Base-by-base conservation (phyloP, 2,329 filamentous ascomycete species). In the Xylaria sp. region DNA sequence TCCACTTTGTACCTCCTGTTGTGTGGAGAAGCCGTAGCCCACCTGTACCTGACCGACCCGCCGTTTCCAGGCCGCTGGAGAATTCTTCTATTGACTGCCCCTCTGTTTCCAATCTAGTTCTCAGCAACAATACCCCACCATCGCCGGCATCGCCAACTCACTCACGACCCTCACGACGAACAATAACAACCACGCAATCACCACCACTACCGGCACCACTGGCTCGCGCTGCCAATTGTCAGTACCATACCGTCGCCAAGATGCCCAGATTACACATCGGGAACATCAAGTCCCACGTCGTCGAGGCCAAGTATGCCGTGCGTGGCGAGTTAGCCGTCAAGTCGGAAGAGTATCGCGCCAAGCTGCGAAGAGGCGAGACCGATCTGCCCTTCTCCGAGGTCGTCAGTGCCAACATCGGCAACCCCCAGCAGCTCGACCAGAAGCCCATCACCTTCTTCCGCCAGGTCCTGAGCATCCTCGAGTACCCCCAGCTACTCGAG, bases 401-500 rank as follows among this genome's bases (percentile, higher is more conserved):
- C 82, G 95, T 99, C 84, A 94, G 93, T 72, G 96, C 96, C 83
- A 99, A 99, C 84, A 99, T 99, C 78, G 96, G 96, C 79, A 99
- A 99, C 85, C 96, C 96, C 3, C 96, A 99, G 83, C 96, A 99
- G 84, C 90, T 99, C 72, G 96, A 98, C 84, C 96, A 99, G 87
- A 97, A 98, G 87, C 96, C 96, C 78, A 95, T 99, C 78, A 99
- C 96, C 75, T 99, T 98, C 87, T 98, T 99, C 89, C 91, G 96
- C 76, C 95, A 99, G 84, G 96, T 99, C 34, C 88, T 96, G 77
- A 97, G 94, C 83, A 82, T 99, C 71, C 83, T 98, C 68, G 96
- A 99, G 86, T 94, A 98, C 85, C 96, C 96, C 0, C 81, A 86
- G 66, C 86, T 99, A 41, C 86, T 99, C 69, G 88, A 97, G 78